These are phyloP conservation scores for Eucalyptus cloeziana DNA, from an alignment of 345 rosid species.

Conservation along the genomic window DNA sequence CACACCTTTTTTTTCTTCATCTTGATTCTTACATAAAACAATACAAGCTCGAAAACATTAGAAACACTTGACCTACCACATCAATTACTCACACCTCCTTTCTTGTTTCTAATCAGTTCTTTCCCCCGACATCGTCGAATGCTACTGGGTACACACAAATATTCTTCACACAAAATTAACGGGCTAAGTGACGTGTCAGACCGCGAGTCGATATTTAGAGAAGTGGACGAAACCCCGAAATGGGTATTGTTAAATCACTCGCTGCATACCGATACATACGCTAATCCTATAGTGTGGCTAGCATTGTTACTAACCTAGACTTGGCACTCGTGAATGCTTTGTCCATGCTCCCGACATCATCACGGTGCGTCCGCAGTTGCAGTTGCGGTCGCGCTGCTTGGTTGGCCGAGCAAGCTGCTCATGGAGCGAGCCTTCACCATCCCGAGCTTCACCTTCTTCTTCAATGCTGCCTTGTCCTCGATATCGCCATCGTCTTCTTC, in stretches of 20 bases:
- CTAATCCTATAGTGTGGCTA: background rate
- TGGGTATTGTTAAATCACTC: background rate
- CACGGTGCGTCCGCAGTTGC: background rate
- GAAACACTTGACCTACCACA: background rate
- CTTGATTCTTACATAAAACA: background rate
- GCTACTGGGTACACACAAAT: background rate
- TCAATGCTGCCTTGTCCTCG: slow-evolving; percentile 11
- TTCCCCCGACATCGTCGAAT: background rate
- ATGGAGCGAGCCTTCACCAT: slow-evolving; percentile 90
- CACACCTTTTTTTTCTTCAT: background rate
- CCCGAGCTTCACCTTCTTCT: slow-evolving; percentile 76
- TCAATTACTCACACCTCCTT: background rate
- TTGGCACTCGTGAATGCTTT: background rate
- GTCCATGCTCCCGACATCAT: background rate
- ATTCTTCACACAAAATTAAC: background rate
- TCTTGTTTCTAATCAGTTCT: background rate
- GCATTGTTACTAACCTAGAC: background rate
- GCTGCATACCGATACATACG: background rate
- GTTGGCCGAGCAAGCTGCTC: slow-evolving; percentile 76
- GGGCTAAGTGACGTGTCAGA: background rate
- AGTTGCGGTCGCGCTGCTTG: background rate
- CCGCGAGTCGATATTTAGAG: background rate
- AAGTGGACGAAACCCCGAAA: background rate
- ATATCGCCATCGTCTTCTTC: background rate
- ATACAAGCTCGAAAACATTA: background rate